phyloP scores from a whole-genome alignment of 73 alveolate species.

The Vitrella brassicaformis region DNA sequence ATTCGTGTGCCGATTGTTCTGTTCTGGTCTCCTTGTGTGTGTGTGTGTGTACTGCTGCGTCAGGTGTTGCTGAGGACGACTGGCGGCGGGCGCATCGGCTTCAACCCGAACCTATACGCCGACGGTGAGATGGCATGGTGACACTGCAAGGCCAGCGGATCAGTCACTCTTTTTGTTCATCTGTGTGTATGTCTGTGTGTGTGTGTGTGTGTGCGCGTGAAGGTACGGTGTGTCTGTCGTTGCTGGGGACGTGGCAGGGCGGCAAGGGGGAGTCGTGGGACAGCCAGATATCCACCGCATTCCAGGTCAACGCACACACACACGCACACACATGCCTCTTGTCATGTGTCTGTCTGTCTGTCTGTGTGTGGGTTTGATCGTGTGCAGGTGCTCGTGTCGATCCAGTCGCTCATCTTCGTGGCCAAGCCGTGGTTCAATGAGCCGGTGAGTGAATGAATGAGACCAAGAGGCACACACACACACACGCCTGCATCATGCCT shows the following conservation, averaged over 20 bases:
- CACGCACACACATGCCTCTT: no score
- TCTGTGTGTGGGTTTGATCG: neutral
- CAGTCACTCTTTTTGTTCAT: no score
- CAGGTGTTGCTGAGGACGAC: conserved; percentile 53
- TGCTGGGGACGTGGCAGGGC: conserved; percentile 87
- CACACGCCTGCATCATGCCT: no score
- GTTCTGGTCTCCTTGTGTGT: neutral
- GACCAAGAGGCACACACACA: no score
- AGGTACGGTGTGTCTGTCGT: conserved; percentile 73
- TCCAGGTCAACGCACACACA: neutral
- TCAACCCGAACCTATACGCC: conserved; percentile 76
- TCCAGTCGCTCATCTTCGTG: conserved; percentile 73
- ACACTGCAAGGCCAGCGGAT: no score
- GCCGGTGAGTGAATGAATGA: no score
- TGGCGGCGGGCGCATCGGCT: conserved; percentile 65
- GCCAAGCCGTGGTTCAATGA: conserved; percentile 76
- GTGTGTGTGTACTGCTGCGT: neutral
- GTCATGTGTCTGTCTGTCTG: neutral
- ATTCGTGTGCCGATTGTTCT: no score
- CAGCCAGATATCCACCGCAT: conserved; percentile 60
- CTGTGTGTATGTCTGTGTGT: no score
- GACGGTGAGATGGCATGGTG: no score
- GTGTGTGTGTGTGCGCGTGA: no score
- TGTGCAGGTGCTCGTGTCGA: conserved; percentile 67
- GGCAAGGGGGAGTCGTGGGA: conserved; percentile 81